These are phyloP conservation scores for Rheum nobile DNA, from an alignment of 148 eudicot genomes.

Conservation along the genomic window DNA sequence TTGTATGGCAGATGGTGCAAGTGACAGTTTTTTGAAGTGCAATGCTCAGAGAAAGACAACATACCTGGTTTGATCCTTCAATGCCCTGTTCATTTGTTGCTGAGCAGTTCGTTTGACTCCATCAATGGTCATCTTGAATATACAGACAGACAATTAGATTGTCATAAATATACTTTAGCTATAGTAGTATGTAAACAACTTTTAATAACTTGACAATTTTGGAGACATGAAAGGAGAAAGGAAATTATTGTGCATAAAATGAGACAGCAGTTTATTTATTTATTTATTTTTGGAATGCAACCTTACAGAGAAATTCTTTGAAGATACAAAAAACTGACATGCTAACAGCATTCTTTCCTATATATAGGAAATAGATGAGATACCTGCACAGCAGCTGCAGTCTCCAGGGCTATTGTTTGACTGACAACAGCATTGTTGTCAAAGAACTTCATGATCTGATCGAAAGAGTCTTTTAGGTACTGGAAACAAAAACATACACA, in stretches of 20 bases:
- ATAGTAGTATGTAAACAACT: neutral
- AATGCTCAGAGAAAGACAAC: neutral
- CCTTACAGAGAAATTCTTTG: neutral
- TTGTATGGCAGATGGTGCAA: neutral
- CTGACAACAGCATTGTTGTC: constrained; percentile 63
- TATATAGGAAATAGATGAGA: neutral
- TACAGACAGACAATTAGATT: constrained; percentile 2
- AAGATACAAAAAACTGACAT: neutral
- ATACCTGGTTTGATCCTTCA: constrained; percentile 80
- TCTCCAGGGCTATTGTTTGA: constrained; percentile 81
- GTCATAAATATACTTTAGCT: neutral
- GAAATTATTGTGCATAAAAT: neutral
- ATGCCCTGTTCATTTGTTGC: constrained; percentile 66
- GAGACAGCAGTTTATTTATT: neutral
- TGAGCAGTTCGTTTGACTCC: constrained; percentile 91
- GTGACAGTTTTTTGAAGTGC: neutral
- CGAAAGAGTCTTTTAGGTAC: constrained; percentile 87
- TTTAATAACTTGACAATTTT: neutral
- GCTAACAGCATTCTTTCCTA: neutral
- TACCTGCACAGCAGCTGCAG: constrained; percentile 98
- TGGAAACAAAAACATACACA: constrained; percentile 22
- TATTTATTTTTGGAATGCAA: neutral
- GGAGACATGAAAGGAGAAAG: neutral
- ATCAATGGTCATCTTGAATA: constrained; percentile 70
- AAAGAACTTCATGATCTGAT: constrained; percentile 72